A percentile compares a stretch with the other conserved stretches of the same genome.
Evolutionary conservation across 805 yeast genomes (phyloP).

Genomic region (Candida arabinofermentans): DNA sequence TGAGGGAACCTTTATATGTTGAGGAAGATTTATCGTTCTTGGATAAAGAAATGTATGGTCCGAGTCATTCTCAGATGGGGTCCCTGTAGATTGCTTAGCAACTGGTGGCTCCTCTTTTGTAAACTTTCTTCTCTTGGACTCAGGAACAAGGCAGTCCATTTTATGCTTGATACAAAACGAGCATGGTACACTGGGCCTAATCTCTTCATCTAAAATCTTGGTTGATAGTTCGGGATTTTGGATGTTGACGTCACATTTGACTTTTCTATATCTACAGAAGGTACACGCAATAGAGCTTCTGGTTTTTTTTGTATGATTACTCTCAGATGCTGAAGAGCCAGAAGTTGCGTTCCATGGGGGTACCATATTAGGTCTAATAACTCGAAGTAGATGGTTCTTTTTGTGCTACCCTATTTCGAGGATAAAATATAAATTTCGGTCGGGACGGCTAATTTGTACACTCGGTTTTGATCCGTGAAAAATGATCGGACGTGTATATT

Average conservation of each 20-base stretch:
- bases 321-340: no score
- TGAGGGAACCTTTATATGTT: background rate
- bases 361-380: no score
- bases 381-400: no score
- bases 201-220: constrained; percentile 1
- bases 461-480: no score
- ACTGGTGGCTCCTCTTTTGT: background rate
- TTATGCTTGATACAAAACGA: constrained; percentile 7
- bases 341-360: no score
- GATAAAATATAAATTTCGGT: no score
- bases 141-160: constrained; percentile 4
- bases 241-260: constrained; percentile 6
- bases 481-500: no score
- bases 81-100: background rate
- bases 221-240: constrained; percentile 3
- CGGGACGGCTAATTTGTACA: no score
- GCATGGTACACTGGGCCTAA: constrained; percentile 1
- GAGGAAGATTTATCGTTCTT: no score
- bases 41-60: no score
- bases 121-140: constrained; percentile 2
- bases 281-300: constrained; percentile 8
- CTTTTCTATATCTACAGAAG: constrained; percentile 8
- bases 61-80: background rate
- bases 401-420: no score
- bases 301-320: constrained; percentile 5